Base-by-base conservation (phyloP, 257 asterid genomes). In the Knoxia roxburghii region DNA sequence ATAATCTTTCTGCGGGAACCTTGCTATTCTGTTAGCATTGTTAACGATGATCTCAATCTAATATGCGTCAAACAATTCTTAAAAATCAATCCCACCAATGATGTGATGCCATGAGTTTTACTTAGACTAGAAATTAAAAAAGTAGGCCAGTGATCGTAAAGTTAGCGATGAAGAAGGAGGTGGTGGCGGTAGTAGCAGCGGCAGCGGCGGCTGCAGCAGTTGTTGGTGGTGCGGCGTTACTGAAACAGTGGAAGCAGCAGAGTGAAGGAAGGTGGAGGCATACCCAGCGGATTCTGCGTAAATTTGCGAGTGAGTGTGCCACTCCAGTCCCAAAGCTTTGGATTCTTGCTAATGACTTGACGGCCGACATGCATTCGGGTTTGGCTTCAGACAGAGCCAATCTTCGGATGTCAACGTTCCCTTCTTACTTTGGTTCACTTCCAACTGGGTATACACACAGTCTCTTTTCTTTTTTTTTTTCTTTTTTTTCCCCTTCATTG, bases 291-390 rank as follows among this genome's bases (percentile, higher is more conserved):
- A 86, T 89, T 52, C 81, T 89, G 24, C 82, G 95, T 0, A 83
- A 85, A 68, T 82, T 86, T 46, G 90, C 95, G 0, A 74, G 87
- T 53, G 86, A 84, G 58, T 74, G 85, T 53, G 89, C 89, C 27
- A 83, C 89, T 1, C 95, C 95, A 21, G 84, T 82, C 29, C 70
- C 84, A 13, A 80, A 77, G 67, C 81, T 89, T n/a, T 85, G 95
- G 87, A 73, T 72, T 9, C 57, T 84, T 7, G 85, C 88, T 21
- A 71, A 83, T 64, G 95, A 89, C 39, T 39, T 89, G 75, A 81
- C 82, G 30, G 57, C 83, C 7, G 82, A 78, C 37, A 86, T 86
- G 91, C 85, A 83, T 58, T 62, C 80, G 1, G 83, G 79, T 14
- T 76, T 86, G 0, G 51, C 75, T 17, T 65, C 80, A 33, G 66